These are phyloP conservation scores for Xylariaceae sp. DNA, from an alignment of 2,329 filamentous ascomycete species.

Conservation along the genomic window DNA sequence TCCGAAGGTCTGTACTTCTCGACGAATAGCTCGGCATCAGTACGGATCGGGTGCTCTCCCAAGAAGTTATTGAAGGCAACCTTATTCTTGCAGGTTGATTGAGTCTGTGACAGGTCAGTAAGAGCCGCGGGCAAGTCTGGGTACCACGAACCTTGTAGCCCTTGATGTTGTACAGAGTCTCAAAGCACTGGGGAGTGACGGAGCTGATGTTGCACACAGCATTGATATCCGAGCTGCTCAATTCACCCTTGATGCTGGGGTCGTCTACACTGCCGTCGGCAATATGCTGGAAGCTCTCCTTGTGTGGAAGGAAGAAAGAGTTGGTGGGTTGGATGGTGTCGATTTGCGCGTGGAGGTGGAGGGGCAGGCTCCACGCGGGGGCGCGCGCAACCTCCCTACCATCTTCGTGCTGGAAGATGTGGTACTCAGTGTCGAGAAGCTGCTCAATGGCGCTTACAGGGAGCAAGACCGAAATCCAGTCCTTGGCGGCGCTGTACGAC, in stretches of 20 bases:
- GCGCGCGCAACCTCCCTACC: slow-evolving; percentile 50
- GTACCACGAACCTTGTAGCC: slow-evolving; percentile 38
- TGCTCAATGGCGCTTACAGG: slow-evolving; percentile 49
- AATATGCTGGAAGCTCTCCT: slow-evolving; percentile 28
- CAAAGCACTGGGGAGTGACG: slow-evolving; percentile 50
- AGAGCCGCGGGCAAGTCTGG: background rate
- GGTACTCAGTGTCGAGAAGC: slow-evolving; percentile 50
- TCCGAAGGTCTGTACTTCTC: slow-evolving; percentile 35
- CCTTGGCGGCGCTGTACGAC: slow-evolving; percentile 49
- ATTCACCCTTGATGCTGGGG: slow-evolving; percentile 26
- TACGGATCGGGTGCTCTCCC: slow-evolving; percentile 44
- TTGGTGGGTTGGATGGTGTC: slow-evolving; percentile 59
- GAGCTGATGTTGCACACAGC: slow-evolving; percentile 45
- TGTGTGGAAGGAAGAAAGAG: slow-evolving; percentile 48
- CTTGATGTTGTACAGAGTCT: slow-evolving; percentile 51
- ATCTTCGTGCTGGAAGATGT: slow-evolving; percentile 50
- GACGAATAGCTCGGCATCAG: slow-evolving; percentile 36
- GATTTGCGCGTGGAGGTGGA: slow-evolving; percentile 53
- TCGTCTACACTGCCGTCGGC: slow-evolving; percentile 27
- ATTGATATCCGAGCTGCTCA: slow-evolving; percentile 26
- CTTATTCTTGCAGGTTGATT: slow-evolving; percentile 37
- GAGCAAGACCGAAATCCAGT: slow-evolving; percentile 53
- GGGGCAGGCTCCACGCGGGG: slow-evolving; percentile 54
- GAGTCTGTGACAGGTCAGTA: slow-evolving; percentile 25
- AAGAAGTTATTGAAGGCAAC: slow-evolving; percentile 46